Evolutionary conservation across 495 filamentous ascomycete species (phyloP), one percentile per base, ranked within the genome.

Genomic region (Penicillium tannophilum): DNA sequence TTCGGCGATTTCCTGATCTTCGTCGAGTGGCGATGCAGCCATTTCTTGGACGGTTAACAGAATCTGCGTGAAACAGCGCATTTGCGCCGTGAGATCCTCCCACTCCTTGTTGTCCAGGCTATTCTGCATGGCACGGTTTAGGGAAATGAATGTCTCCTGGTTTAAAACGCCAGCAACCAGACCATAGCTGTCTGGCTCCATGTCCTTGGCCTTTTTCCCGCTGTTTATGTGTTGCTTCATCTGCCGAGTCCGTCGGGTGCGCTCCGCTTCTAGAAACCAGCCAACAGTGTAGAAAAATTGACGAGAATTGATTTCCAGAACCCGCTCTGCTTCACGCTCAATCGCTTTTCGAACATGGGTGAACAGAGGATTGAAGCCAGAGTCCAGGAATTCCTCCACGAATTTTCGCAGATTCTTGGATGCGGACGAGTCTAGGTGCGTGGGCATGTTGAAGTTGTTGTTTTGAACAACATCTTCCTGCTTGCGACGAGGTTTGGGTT

Each of bases 1-100:
- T 65, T 99, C 93, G 5, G 95, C 95, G 64, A 99, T 97, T 59
- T 98, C 95, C 71, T 95, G 90, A 63, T 99, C 91, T 10, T 98
- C 95, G 60, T 97, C 93, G 24, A 91, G 79, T 0, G 84, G 83
- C 0, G 90, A 93, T 41, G 88, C 83, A 4, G 86, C 78, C 95
- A 99, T 99, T 58, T 96, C 91, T 66, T 97, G 93, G 4, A 97
- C 88, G 0, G 93, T 97, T 42, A 97, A 79, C n/a, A 98, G 79
- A 48, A 88, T 78, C 50, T 84, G 79, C 3, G 81, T 83, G 68
- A 96, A 95, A 65, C 91, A 96, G 47, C 90, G 87, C 88, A 97
- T 96, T 42, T 88, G 87, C 4, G 93, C 86, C 52, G 92, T 91
- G 17, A 97, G 73, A 61, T 93, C 88, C 45, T 85, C 84, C 94